A percentile compares a stretch with the other conserved stretches of the same genome.
phyloP scores from a whole-genome alignment of 805 yeast species.

The Torulaspora gathmanii region DNA sequence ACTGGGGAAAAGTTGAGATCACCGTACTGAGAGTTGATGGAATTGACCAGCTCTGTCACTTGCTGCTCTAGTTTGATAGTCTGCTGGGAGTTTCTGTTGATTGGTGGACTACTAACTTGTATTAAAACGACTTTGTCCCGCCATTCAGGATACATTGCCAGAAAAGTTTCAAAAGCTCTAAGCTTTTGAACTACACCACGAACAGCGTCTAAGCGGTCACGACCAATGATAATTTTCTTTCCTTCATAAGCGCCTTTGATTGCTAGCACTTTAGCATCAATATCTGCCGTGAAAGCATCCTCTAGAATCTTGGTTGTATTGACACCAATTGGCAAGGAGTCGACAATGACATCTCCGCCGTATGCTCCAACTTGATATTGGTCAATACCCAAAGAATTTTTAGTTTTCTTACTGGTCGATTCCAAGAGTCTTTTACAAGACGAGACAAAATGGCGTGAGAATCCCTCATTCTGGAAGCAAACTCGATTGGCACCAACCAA shows the following conservation, averaged over 20 bases:
- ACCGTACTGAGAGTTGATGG: constrained; percentile 83
- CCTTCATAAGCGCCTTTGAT: constrained; percentile 58
- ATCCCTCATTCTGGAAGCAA: constrained; percentile 80
- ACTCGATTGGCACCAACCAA: constrained; percentile 84
- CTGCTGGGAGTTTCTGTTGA: constrained; percentile 33
- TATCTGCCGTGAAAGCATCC: constrained; percentile 45
- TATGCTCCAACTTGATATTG: constrained; percentile 52
- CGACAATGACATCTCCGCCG: constrained; percentile 71
- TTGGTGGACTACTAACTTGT: constrained; percentile 78
- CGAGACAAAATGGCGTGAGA: constrained; percentile 85
- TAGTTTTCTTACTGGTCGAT: constrained; percentile 50
- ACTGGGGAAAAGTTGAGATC: constrained; percentile 79
- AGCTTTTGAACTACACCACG: constrained; percentile 92
- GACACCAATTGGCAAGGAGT: constrained; percentile 83
- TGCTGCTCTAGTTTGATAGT: constrained; percentile 67
- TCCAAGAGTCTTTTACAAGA: constrained; percentile 87
- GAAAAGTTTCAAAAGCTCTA: constrained; percentile 82
- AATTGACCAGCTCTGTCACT: constrained; percentile 75
- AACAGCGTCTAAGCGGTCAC: constrained; percentile 88
- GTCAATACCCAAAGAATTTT: constrained; percentile 28
- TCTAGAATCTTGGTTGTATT: constrained; percentile 64
- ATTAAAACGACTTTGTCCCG: constrained; percentile 77
- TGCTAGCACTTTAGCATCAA: constrained; percentile 60
- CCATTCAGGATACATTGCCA: constrained; percentile 92
- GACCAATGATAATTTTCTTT: constrained; percentile 80